Conservation (phyloP, 1,284 basidiomycete species). For the Sanghuangporus sanghuang region DNA sequence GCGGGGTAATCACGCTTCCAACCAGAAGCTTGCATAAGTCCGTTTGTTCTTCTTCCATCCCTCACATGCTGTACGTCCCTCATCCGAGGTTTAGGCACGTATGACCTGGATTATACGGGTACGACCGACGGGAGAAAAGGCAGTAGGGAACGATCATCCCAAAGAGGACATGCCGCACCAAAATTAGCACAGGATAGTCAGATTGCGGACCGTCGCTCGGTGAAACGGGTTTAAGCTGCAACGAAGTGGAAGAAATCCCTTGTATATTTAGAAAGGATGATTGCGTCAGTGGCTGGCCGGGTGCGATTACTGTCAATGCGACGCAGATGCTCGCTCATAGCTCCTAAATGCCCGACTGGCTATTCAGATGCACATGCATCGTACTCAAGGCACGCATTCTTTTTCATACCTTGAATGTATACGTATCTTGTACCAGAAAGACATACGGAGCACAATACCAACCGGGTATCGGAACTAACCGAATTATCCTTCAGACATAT, state of each 20-base stretch:
- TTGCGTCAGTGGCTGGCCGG: not conserved
- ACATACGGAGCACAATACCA: not conserved
- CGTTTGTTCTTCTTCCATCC: not conserved
- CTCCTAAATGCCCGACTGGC: not conserved
- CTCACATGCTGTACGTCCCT: not conserved
- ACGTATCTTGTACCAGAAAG: not conserved
- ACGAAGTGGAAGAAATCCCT: not conserved
- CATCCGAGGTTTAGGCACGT: constrained; percentile 1
- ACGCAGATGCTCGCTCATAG: not conserved
- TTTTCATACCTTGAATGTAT: not conserved
- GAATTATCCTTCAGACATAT: not conserved
- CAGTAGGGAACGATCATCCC: not conserved
- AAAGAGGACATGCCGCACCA: not conserved
- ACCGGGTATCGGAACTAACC: not conserved
- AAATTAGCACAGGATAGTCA: not conserved
- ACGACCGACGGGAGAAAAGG: not conserved
- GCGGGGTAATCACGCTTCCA: not conserved
- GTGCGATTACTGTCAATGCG: not conserved
- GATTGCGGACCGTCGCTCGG: not conserved
- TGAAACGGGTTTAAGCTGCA: not conserved
- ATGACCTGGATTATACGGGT: not conserved
- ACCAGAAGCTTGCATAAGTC: not conserved
- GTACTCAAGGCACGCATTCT: not conserved
- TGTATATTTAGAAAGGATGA: not conserved
- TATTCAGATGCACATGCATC: not conserved